phyloP scores from a whole-genome alignment of 208 protist species.

The Leishmania major region DNA sequence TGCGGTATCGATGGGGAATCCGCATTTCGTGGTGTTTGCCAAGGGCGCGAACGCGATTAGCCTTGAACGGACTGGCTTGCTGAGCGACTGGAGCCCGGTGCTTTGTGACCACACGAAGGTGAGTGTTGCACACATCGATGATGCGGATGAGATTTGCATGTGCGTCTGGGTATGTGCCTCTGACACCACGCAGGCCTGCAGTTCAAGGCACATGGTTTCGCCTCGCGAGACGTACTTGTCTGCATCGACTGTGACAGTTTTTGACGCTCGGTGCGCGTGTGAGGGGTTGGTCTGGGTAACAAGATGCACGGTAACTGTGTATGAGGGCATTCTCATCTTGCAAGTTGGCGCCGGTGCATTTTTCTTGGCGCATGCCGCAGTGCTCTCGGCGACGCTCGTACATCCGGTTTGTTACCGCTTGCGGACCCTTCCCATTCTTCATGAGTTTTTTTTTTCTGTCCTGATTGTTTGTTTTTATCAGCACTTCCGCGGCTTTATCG shows the following conservation, averaged over 20 bases:
- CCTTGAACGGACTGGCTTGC: background rate
- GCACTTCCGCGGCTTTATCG: background rate
- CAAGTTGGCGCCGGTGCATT: background rate
- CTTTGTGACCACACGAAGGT: constrained; percentile 13
- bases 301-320: constrained; percentile 5
- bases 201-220: constrained; percentile 3
- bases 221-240: background rate
- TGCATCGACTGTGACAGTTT: background rate
- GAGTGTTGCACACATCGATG: constrained; percentile 1
- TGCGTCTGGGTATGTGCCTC: constrained; percentile 6
- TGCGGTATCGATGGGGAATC: constrained; percentile 6
- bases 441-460: background rate
- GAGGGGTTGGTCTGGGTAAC: constrained; percentile 4
- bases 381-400: background rate
- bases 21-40: constrained; percentile 9
- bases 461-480: background rate
- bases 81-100: background rate
- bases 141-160: constrained; percentile 1
- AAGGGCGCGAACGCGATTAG: background rate
- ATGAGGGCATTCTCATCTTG: background rate
- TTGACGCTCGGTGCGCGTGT: background rate
- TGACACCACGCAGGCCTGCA: constrained; percentile 9
- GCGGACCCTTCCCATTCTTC: background rate
- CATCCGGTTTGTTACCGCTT: background rate
- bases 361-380: background rate